Conservation (phyloP, 306 rosid species). For the Abrus precatorius region DNA sequence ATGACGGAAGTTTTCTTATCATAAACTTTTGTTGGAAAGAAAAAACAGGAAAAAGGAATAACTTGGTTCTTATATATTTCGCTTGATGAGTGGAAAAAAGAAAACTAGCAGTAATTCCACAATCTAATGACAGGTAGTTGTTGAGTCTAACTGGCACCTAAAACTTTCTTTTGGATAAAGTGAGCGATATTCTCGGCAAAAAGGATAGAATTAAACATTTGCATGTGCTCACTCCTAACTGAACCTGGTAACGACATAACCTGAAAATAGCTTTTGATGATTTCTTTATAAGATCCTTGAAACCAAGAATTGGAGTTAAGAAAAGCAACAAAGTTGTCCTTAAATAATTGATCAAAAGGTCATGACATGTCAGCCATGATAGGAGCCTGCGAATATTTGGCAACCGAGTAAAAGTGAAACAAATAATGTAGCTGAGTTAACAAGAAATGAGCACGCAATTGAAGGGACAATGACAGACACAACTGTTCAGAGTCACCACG, state of each 20-base stretch:
- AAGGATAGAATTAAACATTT: slow-evolving; percentile 10
- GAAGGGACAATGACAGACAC: neutral
- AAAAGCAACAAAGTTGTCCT: neutral
- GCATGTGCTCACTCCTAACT: neutral
- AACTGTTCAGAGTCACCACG: neutral
- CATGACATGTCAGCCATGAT: neutral
- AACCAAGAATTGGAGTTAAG: neutral
- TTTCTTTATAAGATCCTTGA: neutral
- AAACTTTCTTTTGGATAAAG: neutral
- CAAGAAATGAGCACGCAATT: neutral
- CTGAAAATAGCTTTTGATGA: neutral
- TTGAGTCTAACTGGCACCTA: neutral
- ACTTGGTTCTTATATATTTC: no score
- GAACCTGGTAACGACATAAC: neutral
- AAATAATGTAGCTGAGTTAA: neutral
- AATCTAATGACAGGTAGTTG: neutral
- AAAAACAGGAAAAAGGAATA: no score
- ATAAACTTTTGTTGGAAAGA: neutral
- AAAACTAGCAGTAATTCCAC: neutral
- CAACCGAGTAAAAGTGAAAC: neutral
- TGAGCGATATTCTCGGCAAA: slow-evolving; percentile 20
- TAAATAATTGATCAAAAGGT: neutral
- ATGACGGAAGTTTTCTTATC: neutral
- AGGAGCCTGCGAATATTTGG: neutral
- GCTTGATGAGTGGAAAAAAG: neutral